Percentiles rank a stretch among this genome's conserved stretches.
phyloP scores from a whole-genome alignment of 129 eudicot species.

The Helichrysum umbraculigerum region DNA sequence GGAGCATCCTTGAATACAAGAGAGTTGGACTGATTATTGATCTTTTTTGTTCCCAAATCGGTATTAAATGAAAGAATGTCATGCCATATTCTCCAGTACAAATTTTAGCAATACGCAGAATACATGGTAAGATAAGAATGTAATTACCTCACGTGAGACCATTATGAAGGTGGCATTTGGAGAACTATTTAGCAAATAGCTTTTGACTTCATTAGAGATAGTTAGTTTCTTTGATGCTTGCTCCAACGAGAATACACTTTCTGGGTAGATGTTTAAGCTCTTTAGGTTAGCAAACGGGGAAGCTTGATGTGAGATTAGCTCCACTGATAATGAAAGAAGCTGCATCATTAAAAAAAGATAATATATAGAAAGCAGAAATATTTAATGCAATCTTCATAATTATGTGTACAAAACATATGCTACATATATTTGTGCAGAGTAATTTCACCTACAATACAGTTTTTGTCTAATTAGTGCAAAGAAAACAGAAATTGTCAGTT shows the following conservation, averaged over 20 bases:
- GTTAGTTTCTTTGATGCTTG: background rate
- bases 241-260: background rate
- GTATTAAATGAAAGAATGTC: too few relatives aligned
- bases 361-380: background rate
- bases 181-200: constrained; percentile 14
- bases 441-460: too few relatives aligned
- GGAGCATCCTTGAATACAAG: too few relatives aligned
- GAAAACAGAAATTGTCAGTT: too few relatives aligned
- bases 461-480: too few relatives aligned
- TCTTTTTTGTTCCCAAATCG: too few relatives aligned
- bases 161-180: constrained; percentile 10
- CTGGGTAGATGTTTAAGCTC: constrained; percentile 9
- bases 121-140: too few relatives aligned
- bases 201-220: constrained; percentile 2
- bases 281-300: constrained; percentile 16
- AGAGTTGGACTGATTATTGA: too few relatives aligned
- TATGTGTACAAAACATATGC: too few relatives aligned
- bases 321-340: constrained; percentile 7
- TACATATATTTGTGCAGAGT: background rate
- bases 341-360: background rate
- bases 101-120: too few relatives aligned
- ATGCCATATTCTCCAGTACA: too few relatives aligned
- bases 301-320: background rate
- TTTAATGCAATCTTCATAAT: background rate
- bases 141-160: constrained; percentile 18